Percentiles rank a stretch among this genome's conserved stretches.
phyloP scores from a whole-genome alignment of 441 rosid genomes.

The Raphanus hybrid region DNA sequence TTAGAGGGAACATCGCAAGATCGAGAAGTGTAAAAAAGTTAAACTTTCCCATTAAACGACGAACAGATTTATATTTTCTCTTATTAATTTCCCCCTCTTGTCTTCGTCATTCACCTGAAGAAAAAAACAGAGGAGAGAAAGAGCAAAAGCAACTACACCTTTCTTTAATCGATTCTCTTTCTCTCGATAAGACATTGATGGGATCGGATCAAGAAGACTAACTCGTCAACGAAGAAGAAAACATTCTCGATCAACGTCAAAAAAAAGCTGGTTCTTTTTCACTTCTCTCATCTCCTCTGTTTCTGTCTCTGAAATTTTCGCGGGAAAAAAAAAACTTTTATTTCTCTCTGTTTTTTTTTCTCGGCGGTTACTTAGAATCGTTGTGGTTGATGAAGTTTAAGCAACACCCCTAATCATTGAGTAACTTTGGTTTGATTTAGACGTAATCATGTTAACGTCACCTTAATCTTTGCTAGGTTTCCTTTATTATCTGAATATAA shows the following conservation, averaged over 20 bases:
- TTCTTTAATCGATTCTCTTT: slow-evolving; percentile 39
- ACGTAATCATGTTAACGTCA: slow-evolving; percentile 39
- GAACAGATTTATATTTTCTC: slow-evolving; percentile 12
- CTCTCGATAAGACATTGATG: slow-evolving; percentile 49
- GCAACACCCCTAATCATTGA: slow-evolving; percentile 24
- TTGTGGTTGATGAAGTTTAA: slow-evolving; percentile 31
- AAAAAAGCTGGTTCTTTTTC: slow-evolving; percentile 5
- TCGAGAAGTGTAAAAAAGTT: slow-evolving; percentile 29
- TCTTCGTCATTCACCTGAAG: slow-evolving; percentile 46
- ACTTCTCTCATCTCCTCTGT: slow-evolving; percentile 12
- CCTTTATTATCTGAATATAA: slow-evolving; percentile 24
- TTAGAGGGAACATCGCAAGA: slow-evolving; percentile 40
- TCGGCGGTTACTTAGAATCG: slow-evolving; percentile 32
- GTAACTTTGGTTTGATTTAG: neutral
- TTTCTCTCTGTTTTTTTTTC: slow-evolving; percentile 35
- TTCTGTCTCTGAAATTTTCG: slow-evolving; percentile 8
- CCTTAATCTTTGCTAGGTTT: no score
- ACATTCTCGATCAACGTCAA: slow-evolving; percentile 9
- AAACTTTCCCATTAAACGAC: slow-evolving; percentile 42
- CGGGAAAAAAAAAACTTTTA: slow-evolving; percentile 15
- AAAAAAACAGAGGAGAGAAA: slow-evolving; percentile 18
- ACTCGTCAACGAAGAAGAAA: slow-evolving; percentile 35
- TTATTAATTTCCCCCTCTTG: slow-evolving; percentile 10
- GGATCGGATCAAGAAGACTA: slow-evolving; percentile 51
- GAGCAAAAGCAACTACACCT: slow-evolving; percentile 16